A percentile compares a stretch with the other conserved stretches of the same genome.
phyloP scores from a whole-genome alignment of 2,329 filamentous ascomycete genomes.

The Ceratocystis diversiconidia region DNA sequence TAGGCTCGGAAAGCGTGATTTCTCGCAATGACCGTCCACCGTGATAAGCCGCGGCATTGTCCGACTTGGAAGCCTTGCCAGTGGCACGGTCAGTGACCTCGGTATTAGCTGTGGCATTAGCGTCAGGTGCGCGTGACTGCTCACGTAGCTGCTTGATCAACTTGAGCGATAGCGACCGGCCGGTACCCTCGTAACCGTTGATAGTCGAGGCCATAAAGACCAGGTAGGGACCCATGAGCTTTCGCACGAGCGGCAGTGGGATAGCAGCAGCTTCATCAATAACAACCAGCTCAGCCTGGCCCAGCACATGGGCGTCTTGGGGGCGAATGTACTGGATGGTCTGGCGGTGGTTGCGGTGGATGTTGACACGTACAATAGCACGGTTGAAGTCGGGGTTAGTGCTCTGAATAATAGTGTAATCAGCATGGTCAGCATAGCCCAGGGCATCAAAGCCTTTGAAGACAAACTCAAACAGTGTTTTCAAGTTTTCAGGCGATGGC shows the following conservation, averaged over 20 bases:
- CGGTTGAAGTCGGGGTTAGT: conserved; percentile 99
- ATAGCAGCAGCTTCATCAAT: conserved; percentile 98
- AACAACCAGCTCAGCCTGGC: conserved; percentile 86
- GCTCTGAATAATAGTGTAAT: conserved; percentile 96
- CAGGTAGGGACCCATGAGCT: conserved; percentile 90
- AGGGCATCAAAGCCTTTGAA: conserved; percentile 97
- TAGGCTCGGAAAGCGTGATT: conserved; percentile 85
- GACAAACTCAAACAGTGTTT: conserved; percentile 94
- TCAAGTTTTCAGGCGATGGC: conserved; percentile 93
- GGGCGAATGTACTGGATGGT: conserved; percentile 98
- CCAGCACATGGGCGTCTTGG: conserved; percentile 86
- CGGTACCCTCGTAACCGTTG: conserved; percentile 96
- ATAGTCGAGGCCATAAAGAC: conserved; percentile 99
- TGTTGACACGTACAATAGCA: conserved; percentile 91
- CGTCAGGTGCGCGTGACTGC: conserved; percentile 53
- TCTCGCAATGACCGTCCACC: conserved; percentile 74
- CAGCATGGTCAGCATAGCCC: conserved; percentile 84
- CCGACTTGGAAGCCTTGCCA: conserved; percentile 54
- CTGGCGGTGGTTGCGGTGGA: conserved; percentile 86
- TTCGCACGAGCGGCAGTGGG: conserved; percentile 77
- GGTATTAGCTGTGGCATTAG: conserved; percentile 39
- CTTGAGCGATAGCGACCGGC: conserved; percentile 85
- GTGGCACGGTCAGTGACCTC: conserved; percentile 65
- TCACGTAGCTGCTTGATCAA: conserved; percentile 93
- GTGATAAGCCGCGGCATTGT: conserved; percentile 38